Percentiles rank a stretch among this genome's conserved stretches.
Evolutionary conservation across 2,329 filamentous ascomycete genomes (phyloP).

Genomic region (Aspergillus amoenus): DNA sequence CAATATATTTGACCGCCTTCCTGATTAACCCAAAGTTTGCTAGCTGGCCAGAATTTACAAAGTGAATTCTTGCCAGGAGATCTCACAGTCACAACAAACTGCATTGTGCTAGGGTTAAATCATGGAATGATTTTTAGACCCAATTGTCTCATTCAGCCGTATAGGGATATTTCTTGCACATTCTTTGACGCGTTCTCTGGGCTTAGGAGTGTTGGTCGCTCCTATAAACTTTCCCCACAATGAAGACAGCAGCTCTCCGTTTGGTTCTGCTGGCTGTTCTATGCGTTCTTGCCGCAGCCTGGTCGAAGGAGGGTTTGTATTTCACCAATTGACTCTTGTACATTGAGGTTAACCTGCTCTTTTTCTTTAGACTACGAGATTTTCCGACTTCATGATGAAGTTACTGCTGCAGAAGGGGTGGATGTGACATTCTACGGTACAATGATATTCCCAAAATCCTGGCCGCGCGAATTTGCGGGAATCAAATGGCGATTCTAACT

Average conservation of each 20-base stretch:
- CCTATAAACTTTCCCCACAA: slow-evolving; percentile 44
- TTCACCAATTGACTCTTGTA: not conserved
- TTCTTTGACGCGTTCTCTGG: slow-evolving; percentile 12
- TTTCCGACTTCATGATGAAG: slow-evolving; percentile 89
- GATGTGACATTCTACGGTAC: slow-evolving; percentile 84
- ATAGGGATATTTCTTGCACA: not conserved
- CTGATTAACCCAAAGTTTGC: not conserved
- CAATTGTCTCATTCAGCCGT: not conserved
- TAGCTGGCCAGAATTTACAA: slow-evolving; percentile 4
- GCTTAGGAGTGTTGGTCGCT: slow-evolving; percentile 27
- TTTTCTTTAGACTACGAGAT: slow-evolving; percentile 80
- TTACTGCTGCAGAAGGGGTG: slow-evolving; percentile 70
- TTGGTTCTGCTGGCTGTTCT: slow-evolving; percentile 69
- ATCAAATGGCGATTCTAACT: slow-evolving; percentile 1
- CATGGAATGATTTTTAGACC: not conserved
- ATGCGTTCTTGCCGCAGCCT: slow-evolving; percentile 69
- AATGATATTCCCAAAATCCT: not conserved
- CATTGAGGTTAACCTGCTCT: not conserved
- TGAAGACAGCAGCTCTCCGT: slow-evolving; percentile 67
- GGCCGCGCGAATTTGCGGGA: not conserved
- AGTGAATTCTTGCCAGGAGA: not conserved
- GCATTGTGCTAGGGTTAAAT: not conserved
- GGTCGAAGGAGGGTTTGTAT: slow-evolving; percentile 79
- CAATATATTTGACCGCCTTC: slow-evolving; percentile 11
- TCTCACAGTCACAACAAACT: not conserved